Base-by-base conservation (phyloP, 805 yeast genomes). In the Saccharomyces paradoxus region DNA sequence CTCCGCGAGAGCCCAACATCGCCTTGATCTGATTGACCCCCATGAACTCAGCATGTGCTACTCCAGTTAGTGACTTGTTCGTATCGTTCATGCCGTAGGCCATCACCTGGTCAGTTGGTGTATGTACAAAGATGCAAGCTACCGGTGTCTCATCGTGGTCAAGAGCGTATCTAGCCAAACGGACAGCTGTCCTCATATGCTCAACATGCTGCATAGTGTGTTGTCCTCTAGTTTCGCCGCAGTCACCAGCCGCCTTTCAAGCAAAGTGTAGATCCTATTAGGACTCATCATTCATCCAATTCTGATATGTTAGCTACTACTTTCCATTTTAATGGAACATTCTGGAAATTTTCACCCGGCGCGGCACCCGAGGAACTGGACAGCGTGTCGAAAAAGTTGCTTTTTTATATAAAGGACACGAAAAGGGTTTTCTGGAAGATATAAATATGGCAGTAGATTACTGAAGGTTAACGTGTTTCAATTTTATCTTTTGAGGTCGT, bases 11-110 rank as follows among this genome's bases (percentile, higher is more conserved):
- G 17, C 61, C 65, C 52, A 53, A 37, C 49, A 70, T 63, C 4
- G 65, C 58, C 41, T 78, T 67, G 8, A 86, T 78, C 29, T 71
- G 67, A 48, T 82, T 82, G 14, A 89, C 84, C 0, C 92, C 97
- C 55, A 86, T 77, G 60, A 94, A 86, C 68, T 92, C 99, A 1
- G 99, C 98, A 68, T 92, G 99, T 46, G 87, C 78, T 2, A 92
- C 88, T 1, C 98, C 97, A 59, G 89, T 86, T 26, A 88, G 74
- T 1, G 96, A 83, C 26, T 82, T 76, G 64, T 92, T 92, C 8
- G 98, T 92, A 64, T 83, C 88, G 68, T 92, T 92, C 75, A 84
- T 83, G 1, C 97, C 96, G 53, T 77, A 75, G 22, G 89, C 87
- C 9, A 92, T 71, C 24, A 92, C 74, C 53, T 77, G 61, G 12